These are phyloP conservation scores for Aspergillus bombycis DNA, from an alignment of 2,329 filamentous ascomycete genomes.

Conservation along the genomic window DNA sequence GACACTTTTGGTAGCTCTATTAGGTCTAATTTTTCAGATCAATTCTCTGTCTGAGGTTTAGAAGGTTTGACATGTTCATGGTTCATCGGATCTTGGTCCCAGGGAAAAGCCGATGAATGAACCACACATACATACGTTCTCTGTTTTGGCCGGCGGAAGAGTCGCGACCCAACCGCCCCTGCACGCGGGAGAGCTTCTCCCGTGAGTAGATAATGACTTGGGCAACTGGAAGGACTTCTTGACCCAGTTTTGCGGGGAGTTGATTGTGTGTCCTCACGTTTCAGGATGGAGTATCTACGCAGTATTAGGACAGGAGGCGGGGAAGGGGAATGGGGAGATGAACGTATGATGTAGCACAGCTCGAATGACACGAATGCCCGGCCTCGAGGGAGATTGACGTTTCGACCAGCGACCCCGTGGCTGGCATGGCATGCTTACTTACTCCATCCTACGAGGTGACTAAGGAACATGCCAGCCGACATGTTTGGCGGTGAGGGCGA, in stretches of 20 bases:
- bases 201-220: not conserved
- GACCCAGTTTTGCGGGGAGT: not conserved
- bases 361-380: not conserved
- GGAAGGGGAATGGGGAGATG: not conserved
- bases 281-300: not conserved
- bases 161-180: not conserved
- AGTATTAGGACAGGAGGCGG: not conserved
- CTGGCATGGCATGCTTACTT: conserved; percentile 2
- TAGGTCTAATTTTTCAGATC: not conserved
- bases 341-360: conserved; percentile 6
- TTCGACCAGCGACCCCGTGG: conserved; percentile 1
- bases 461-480: not conserved
- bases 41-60: not conserved
- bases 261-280: not conserved
- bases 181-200: not conserved
- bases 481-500: conserved; percentile 2
- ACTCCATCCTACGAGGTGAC: not conserved
- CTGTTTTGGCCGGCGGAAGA: not conserved
- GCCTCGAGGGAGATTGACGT: not conserved
- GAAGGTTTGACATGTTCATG: not conserved
- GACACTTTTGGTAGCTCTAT: not conserved
- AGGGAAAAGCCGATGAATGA: not conserved
- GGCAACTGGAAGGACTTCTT: not conserved
- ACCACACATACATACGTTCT: not conserved
- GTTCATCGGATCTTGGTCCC: conserved; percentile 1